phyloP scores from a whole-genome alignment of 495 filamentous ascomycete species.

The Mytilinidion resinicola region DNA sequence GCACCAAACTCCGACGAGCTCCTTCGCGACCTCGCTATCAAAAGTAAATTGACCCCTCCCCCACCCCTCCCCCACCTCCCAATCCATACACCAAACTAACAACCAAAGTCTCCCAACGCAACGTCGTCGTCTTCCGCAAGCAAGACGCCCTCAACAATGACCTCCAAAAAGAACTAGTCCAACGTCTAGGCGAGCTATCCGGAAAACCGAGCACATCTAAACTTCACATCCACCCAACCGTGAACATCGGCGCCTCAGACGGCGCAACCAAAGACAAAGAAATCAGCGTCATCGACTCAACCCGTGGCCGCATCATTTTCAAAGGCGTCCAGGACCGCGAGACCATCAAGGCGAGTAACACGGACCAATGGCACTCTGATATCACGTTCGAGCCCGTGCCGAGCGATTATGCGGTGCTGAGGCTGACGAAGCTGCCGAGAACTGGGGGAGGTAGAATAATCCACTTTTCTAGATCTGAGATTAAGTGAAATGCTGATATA shows the following conservation, averaged over 20 bases:
- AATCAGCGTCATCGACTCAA: conserved; percentile 65
- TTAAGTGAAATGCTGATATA: no score
- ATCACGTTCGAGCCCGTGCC: conserved; percentile 38
- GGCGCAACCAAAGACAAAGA: conserved; percentile 58
- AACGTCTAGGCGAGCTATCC: conserved; percentile 57
- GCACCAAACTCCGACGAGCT: conserved; percentile 49
- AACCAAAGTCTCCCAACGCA: conserved; percentile 62
- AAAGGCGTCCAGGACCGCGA: conserved; percentile 30
- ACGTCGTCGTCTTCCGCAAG: conserved; percentile 75
- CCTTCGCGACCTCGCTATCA: conserved; percentile 60
- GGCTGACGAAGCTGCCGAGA: conserved; percentile 51
- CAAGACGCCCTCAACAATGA: conserved; percentile 61
- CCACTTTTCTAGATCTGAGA: no score
- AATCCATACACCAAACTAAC: background rate
- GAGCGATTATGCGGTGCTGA: conserved; percentile 31
- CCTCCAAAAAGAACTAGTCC: conserved; percentile 61
- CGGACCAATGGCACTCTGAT: conserved; percentile 32
- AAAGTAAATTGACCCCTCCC: conserved; percentile 38
- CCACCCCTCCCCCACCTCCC: no score
- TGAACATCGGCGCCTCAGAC: conserved; percentile 53
- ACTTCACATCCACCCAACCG: conserved; percentile 68
- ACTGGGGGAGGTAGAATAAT: conserved; percentile 56
- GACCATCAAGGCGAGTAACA: conserved; percentile 22
- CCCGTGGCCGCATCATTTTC: conserved; percentile 46
- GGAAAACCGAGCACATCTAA: conserved; percentile 42